Evolutionary conservation across 2,329 filamentous ascomycete species (phyloP).

Genomic region (Arthrobotrys iridis): DNA sequence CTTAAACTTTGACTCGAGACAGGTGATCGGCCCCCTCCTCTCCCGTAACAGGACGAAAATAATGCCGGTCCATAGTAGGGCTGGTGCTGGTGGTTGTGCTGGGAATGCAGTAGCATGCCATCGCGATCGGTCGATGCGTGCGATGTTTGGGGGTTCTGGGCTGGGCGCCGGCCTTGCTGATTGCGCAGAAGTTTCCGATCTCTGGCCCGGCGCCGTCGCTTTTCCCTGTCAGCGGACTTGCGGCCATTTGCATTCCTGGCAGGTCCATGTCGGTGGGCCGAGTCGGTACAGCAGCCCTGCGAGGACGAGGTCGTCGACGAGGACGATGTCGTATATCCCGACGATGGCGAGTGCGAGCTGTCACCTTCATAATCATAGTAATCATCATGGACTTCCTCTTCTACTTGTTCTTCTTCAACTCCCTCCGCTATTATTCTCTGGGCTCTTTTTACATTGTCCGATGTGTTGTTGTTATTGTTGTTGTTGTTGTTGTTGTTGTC

Average conservation of each 20-base stretch:
- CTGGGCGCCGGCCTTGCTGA: conserved; percentile 9
- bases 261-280: conserved; percentile 3
- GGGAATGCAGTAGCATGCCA: conserved; percentile 4
- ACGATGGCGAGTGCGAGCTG: conserved; percentile 13
- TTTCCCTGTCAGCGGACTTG: conserved; percentile 17
- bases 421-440: conserved; percentile 10
- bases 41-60: conserved; percentile 22
- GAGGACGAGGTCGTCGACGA: conserved; percentile 19
- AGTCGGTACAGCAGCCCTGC: background rate
- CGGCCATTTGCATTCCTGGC: background rate
- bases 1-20: conserved; percentile 34
- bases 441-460: no score
- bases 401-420: conserved; percentile 10
- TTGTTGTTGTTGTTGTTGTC: background rate
- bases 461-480: background rate
- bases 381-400: conserved; percentile 2
- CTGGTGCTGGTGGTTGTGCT: no score
- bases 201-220: conserved; percentile 25
- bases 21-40: background rate
- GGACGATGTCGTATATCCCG: conserved; percentile 29
- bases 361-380: background rate
- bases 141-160: background rate
- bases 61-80: background rate
- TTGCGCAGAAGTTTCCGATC: conserved; percentile 25
- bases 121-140: conserved; percentile 5